Base-by-base conservation (phyloP, 768 basidiomycete genomes). In the Agrocybe pediades region DNA sequence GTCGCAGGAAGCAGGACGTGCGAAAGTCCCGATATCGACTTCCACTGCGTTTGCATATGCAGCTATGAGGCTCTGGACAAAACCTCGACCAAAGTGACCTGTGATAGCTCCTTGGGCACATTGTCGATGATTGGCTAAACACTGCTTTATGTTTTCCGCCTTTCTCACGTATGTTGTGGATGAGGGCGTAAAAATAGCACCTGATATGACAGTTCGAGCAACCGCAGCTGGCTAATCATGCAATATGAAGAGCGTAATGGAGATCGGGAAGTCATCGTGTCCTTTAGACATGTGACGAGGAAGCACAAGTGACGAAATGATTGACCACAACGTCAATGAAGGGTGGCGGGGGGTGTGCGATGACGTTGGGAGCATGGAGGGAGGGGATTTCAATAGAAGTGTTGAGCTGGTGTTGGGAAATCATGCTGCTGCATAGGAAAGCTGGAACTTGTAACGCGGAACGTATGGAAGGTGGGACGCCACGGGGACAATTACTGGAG, bases 191-290 rank as follows among this genome's bases (percentile, higher is more conserved):
- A n/a, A n/a, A n/a, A n/a, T n/a, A n/a, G n/a, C n/a, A n/a, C n/a
- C n/a, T n/a, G n/a, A n/a, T n/a, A n/a, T n/a, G n/a, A n/a, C n/a
- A n/a, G n/a, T n/a, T n/a, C n/a, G n/a, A n/a, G n/a, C n/a, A n/a
- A n/a, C 27, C 40, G 46, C 19, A 17, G 21, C 19, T 29, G 46
- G 6, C 39, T n/a, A n/a, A 26, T 29, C 39, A 24, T 13, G 15
- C 21, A n/a, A 54, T 20, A 39, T 26, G n/a, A 17, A 42, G 50
- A 40, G 46, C n/a, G n/a, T n/a, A n/a, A 49, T 15, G 13, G n/a
- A 42, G 6, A 42, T 23, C 7, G 41, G 6, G 8, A 3, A 24
- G 11, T 43, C 43, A 26, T 16, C 20, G 41, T 19, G 19, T 44
- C 5, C 3, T 13, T 15, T n/a, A 36, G 13, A n/a, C 33, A 36